phyloP scores from a whole-genome alignment of 768 basidiomycete species.

The Tephrocybe sp. region DNA sequence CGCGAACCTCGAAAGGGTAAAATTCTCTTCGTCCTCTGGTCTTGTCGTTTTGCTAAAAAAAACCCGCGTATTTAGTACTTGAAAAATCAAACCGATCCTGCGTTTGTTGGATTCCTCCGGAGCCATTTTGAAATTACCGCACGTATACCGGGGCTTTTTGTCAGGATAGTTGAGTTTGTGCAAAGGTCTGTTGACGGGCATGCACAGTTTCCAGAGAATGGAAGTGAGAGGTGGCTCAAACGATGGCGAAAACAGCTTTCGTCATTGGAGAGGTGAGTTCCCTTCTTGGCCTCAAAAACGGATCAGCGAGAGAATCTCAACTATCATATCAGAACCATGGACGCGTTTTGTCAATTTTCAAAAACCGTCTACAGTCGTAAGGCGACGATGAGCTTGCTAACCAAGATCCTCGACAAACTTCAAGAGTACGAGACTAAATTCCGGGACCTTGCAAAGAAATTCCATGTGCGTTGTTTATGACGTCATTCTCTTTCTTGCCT shows the following conservation, averaged over 20 bases:
- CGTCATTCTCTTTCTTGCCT: neutral
- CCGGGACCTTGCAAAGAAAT: slow-evolving; percentile 34
- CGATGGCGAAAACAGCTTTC: slow-evolving; percentile 5
- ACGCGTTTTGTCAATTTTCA: slow-evolving; percentile 9
- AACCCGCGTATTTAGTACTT: slow-evolving; percentile 1
- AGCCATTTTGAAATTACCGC: neutral
- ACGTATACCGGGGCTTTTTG: neutral
- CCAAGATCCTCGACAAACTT: slow-evolving; percentile 28
- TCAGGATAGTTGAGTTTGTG: neutral
- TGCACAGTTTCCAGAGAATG: neutral
- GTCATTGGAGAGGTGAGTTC: slow-evolving; percentile 14
- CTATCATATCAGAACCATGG: slow-evolving; percentile 7
- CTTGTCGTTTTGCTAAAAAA: neutral
- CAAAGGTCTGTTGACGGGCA: neutral
- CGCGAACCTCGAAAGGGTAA: slow-evolving; percentile 8
- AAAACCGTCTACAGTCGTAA: slow-evolving; percentile 5
- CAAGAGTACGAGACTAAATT: slow-evolving; percentile 38
- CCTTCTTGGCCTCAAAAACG: neutral
- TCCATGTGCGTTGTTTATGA: slow-evolving; percentile 27
- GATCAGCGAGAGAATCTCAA: too few species aligned
- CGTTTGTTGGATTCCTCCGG: neutral
- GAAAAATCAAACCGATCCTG: neutral
- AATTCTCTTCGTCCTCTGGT: neutral
- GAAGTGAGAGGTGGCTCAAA: slow-evolving; percentile 8
- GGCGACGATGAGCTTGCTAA: slow-evolving; percentile 5